Evolutionary conservation across 306 rosid species (phyloP).

Genomic region (Cucurbita argyrosperma): DNA sequence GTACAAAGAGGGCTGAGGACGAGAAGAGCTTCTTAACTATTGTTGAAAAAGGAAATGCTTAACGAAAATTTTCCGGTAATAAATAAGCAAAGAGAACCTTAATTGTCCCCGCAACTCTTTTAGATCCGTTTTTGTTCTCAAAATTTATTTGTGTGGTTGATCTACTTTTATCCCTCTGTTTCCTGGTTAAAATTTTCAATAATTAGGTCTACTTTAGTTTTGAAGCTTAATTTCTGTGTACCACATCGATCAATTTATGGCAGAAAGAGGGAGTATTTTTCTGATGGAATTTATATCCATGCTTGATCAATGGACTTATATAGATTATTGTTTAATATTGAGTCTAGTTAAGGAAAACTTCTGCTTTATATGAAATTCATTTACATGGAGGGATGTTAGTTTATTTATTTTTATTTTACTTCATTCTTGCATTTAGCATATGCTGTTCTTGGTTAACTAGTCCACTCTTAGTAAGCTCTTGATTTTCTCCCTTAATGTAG

Average conservation of each 20-base stretch:
- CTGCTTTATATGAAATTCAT: not conserved
- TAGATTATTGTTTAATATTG: not conserved
- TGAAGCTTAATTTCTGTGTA: not conserved
- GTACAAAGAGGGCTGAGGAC: not conserved
- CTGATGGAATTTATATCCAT: not conserved
- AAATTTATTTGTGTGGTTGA: not conserved
- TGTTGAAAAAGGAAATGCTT: not conserved
- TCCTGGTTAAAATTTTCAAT: not conserved
- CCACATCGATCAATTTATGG: not conserved
- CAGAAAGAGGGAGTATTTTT: not conserved
- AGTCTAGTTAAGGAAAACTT: not conserved
- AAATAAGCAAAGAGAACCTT: not conserved
- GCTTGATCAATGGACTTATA: not conserved
- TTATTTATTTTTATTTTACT: not conserved
- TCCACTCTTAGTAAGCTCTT: not conserved
- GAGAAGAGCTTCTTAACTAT: not conserved
- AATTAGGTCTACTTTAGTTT: not conserved
- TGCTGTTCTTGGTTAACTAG: not conserved
- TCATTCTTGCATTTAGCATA: not conserved
- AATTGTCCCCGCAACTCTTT: not conserved
- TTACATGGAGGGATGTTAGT: not conserved
- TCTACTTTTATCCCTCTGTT: not conserved
- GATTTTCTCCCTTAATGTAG: slow-evolving; percentile 8
- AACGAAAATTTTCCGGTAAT: not conserved
- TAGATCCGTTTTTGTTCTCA: not conserved